Evolutionary conservation across 768 basidiomycete genomes (phyloP), one percentile per base, ranked within the genome.

Genomic region (Austroboletus eburneus): DNA sequence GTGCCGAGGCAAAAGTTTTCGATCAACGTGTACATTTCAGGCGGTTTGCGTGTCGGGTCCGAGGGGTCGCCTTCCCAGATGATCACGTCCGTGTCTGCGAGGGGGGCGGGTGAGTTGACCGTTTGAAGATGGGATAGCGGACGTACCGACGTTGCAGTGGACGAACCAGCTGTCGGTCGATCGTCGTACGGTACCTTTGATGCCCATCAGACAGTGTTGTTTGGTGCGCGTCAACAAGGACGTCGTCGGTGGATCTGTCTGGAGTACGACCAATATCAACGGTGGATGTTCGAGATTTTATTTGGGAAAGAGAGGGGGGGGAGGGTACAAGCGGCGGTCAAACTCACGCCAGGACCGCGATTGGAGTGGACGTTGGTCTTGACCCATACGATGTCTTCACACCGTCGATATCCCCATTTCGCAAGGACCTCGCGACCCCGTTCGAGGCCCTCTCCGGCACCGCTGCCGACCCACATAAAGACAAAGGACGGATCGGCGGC

Each of bases 311-410:
- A 12, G 7, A 13, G 24, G n/a, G 9, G 24, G 12, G 25, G n/a
- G 13, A 20, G 0, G 16, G 12, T 22, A 6, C 32, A 14, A 20
- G 3, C 9, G 16, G 37, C 1, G 22, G 22, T 35, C 35, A 14
- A 7, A 72, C 82, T 57, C 62, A 87, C 86, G 46, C 87, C 88
- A 43, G 91, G 85, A 2, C 88, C 88, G 14, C 73, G 73, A 62
- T 87, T 87, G 20, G 70, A 75, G 18, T 68, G 73, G 49, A 76
- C 77, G 63, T 97, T 99, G 38, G 91, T 94, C 71, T 91, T 92
- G 46, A 96, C 86, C 94, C 93, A 98, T 5, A 96, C 90, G n/a
- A 99, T 89, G 62, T 99, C 96, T 59, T 99, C 96, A 58, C 92
- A 96, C 42, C 96, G 69, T 35, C 92, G 72, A 62, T 92, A 95